Conservation (phyloP, 495 filamentous ascomycete species). For the Penicillium coprophilum region DNA sequence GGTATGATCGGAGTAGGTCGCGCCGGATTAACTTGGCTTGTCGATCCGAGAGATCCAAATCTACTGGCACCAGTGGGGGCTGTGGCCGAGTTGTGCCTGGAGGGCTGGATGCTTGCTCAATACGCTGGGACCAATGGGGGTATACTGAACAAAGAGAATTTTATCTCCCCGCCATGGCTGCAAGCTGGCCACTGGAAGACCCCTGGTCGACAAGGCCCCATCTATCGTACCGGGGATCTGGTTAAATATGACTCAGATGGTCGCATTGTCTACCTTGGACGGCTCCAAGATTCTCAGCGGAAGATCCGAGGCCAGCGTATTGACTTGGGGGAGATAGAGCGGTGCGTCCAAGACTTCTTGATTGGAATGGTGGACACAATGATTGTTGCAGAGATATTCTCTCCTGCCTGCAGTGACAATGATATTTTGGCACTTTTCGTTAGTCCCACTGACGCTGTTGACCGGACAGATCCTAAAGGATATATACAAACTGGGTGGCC, state of each 20-base stretch:
- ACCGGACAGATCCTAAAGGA: background rate
- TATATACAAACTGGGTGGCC: background rate
- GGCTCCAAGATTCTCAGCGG: background rate
- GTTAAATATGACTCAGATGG: background rate
- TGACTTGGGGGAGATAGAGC: background rate
- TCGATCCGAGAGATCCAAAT: background rate
- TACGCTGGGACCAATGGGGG: background rate
- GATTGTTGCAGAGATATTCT: background rate
- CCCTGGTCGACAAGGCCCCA: too few species aligned
- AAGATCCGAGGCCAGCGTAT: conserved; percentile 2
- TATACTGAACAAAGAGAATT: background rate
- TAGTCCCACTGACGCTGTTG: background rate
- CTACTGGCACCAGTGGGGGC: background rate
- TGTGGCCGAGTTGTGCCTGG: background rate
- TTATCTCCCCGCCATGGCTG: background rate
- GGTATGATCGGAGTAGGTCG: background rate
- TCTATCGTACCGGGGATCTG: background rate
- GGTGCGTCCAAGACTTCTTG: background rate
- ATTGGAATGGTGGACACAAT: background rate
- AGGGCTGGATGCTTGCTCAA: background rate
- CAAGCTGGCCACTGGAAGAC: background rate
- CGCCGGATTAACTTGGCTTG: background rate
- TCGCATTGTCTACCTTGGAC: background rate
- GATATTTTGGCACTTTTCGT: background rate
- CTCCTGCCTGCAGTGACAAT: background rate